A percentile compares a stretch with the other conserved stretches of the same genome.
Evolutionary conservation across 106 monocot genomes (phyloP).

Genomic region (Vanilla planifolia): DNA sequence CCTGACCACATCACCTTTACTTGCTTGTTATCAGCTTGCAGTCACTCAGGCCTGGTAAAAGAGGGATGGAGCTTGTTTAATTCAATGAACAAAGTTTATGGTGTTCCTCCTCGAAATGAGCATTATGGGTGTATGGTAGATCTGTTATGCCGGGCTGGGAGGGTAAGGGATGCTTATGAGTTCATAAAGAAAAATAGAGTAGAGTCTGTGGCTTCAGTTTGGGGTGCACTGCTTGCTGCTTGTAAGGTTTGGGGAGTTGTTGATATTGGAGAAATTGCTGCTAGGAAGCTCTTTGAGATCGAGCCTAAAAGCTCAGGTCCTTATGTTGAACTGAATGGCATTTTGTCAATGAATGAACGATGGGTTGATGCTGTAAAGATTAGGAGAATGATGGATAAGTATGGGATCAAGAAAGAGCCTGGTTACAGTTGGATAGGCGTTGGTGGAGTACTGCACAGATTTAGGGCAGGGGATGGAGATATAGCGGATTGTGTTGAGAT

Average conservation of each 20-base stretch:
- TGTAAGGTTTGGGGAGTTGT: slow-evolving; percentile 20
- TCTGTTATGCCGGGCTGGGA: slow-evolving; percentile 29
- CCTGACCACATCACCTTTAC: slow-evolving; percentile 39
- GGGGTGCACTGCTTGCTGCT: slow-evolving; percentile 35
- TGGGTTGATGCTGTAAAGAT: slow-evolving; percentile 20
- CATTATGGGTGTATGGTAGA: slow-evolving; percentile 42
- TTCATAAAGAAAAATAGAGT: slow-evolving; percentile 5
- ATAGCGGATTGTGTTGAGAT: background rate
- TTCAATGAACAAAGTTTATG: slow-evolving; percentile 21
- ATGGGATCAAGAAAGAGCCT: slow-evolving; percentile 17
- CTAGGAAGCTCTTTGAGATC: slow-evolving; percentile 24
- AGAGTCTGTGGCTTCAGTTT: slow-evolving; percentile 19
- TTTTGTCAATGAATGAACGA: slow-evolving; percentile 10
- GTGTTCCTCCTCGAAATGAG: slow-evolving; percentile 14
- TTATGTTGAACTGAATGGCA: slow-evolving; percentile 16
- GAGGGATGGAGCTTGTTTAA: slow-evolving; percentile 25
- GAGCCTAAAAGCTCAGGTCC: slow-evolving; percentile 24
- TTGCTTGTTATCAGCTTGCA: slow-evolving; percentile 33
- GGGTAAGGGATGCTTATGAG: slow-evolving; percentile 23
- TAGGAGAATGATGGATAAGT: slow-evolving; percentile 21
- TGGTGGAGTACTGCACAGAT: slow-evolving; percentile 17
- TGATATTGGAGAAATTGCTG: slow-evolving; percentile 26
- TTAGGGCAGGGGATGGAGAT: slow-evolving; percentile 22
- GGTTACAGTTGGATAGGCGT: slow-evolving; percentile 38
- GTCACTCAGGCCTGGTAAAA: slow-evolving; percentile 30